Evolutionary conservation across 177 flowering plant species (phyloP), one percentile per base, ranked within the genome.

Genomic region (Telopea speciosissima): DNA sequence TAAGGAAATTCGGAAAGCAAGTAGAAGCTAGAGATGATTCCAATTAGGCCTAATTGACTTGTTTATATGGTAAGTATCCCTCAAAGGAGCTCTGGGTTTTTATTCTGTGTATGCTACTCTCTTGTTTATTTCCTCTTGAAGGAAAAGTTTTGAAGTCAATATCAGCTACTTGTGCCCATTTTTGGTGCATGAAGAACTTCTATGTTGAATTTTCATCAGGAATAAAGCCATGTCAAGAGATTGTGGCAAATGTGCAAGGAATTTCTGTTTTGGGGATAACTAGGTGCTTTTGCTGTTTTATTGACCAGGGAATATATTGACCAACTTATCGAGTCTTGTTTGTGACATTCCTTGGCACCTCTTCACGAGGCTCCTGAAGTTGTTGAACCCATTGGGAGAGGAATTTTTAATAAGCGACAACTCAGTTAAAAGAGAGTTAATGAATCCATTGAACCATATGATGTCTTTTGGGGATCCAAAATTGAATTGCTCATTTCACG

Each of bases 1-100:
- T 95, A 73, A 81, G 75, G 76, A 89, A 87, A 77, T 90, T 90
- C 44, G 87, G 93, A 66, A 84, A 87, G 74, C 84, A 85, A 72
- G 65, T 61, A 59, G 84, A 77, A 21, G 72, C 73, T 7, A 81
- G 79, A 68, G 80, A 82, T 45, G 65, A 68, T 71, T 80, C 75
- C 74, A 80, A 78, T 73, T 81, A 77, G 26, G 62, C 40, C 0
- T 66, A 24, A 7, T 70, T 22, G 31, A 56, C 58, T 24, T 31
- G 42, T 62, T 16, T 6, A 22, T 36, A 14, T 21, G 68, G 68
- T 71, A 16, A 64, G 61, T 26, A 6, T 70, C 23, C 19, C 2
- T 25, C 59, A 28, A 65, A 1, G 4, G n/a, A 3, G 61, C 19
- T 3, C 61, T n/a, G 2, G 22, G 61, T 6, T 6, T 58, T 58